Percentiles rank a stretch among this genome's conserved stretches.
Conservation (phyloP, 2,329 filamentous ascomycete species). For the Pestalotiopsis sp. region DNA sequence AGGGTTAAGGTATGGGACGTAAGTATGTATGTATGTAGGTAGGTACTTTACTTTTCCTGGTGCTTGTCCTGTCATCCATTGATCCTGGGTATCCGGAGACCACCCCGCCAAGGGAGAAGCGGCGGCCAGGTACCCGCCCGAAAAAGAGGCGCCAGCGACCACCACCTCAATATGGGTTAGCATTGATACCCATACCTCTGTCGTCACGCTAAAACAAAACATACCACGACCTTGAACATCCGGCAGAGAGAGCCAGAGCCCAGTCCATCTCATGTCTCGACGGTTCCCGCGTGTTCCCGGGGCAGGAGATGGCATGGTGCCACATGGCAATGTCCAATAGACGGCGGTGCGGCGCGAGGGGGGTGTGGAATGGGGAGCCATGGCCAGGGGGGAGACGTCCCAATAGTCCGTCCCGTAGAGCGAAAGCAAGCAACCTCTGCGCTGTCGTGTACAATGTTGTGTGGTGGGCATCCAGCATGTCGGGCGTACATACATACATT, state of each 20-base stretch:
- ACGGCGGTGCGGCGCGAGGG: background rate
- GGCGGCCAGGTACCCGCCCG: background rate
- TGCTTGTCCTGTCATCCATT: background rate
- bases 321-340: slow-evolving; percentile 6
- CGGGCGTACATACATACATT: slow-evolving; percentile 12
- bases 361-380: background rate
- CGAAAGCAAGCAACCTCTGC: background rate
- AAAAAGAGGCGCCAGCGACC: slow-evolving; percentile 3
- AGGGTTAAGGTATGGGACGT: background rate
- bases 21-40: background rate
- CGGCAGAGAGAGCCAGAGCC: background rate
- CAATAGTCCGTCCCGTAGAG: background rate
- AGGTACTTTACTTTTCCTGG: background rate
- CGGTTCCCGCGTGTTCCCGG: background rate
- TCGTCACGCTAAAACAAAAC: background rate
- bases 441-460: slow-evolving; percentile 11
- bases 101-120: background rate
- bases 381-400: background rate
- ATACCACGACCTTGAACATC: background rate
- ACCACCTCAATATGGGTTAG: background rate
- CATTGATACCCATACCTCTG: background rate
- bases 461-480: slow-evolving; percentile 12
- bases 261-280: background rate
- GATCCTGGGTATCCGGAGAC: background rate
- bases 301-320: slow-evolving; percentile 3